These are phyloP conservation scores for Globisporangium uncinulatum DNA, from an alignment of 352 stramenopile species.

Conservation along the genomic window DNA sequence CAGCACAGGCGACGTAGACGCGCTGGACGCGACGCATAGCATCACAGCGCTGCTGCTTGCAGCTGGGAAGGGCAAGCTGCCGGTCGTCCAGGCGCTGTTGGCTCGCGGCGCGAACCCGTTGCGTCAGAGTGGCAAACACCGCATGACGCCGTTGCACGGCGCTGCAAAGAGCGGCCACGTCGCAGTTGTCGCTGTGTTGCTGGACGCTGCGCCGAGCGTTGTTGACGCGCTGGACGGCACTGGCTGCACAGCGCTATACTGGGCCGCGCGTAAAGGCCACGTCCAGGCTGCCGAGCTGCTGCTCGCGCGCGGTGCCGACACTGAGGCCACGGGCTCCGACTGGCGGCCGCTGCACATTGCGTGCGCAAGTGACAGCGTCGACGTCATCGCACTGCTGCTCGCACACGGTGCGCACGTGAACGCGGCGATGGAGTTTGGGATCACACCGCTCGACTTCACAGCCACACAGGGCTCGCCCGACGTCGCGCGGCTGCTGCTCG, in stretches of 20 bases:
- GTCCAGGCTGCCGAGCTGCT: conserved; percentile 7
- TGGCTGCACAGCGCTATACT: conserved; percentile 14
- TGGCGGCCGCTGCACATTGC: conserved; percentile 15
- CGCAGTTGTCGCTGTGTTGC: neutral
- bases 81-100: conserved; percentile 12
- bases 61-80: conserved; percentile 6
- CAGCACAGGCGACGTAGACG: conserved; percentile 11
- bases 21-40: conserved; percentile 2
- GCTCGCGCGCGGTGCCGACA: conserved; percentile 8
- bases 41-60: conserved; percentile 16
- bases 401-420: conserved; percentile 8
- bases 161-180: conserved; percentile 11
- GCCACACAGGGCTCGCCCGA: conserved; percentile 8
- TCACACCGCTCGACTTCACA: conserved; percentile 13
- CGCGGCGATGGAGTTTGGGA: conserved; percentile 14
- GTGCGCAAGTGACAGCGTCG: conserved; percentile 13
- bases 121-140: conserved; percentile 6
- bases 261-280: conserved; percentile 12
- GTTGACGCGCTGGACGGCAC: conserved; percentile 11
- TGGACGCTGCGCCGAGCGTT: neutral
- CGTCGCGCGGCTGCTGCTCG: conserved; percentile 11
- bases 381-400: conserved; percentile 13
- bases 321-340: conserved; percentile 7
- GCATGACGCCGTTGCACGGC: conserved; percentile 12
- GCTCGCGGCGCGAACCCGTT: conserved; percentile 5